These are phyloP conservation scores for Malassezia pachydermatis DNA, from an alignment of 1,284 basidiomycete genomes.

Conservation along the genomic window DNA sequence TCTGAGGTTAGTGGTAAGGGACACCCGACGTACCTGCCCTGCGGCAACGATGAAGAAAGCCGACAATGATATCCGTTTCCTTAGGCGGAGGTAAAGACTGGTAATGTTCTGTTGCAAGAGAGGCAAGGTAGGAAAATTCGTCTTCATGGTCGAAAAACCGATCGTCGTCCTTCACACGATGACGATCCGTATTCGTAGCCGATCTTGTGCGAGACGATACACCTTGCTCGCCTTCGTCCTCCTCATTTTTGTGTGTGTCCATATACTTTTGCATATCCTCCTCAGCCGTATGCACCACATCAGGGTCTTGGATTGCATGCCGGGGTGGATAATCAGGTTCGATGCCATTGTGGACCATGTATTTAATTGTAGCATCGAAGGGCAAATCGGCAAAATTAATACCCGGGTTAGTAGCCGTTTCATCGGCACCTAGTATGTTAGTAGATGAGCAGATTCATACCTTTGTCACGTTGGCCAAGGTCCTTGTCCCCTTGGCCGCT, in stretches of 20 bases:
- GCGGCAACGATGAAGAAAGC: constrained; percentile 17
- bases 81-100: constrained; percentile 9
- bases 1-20: neutral
- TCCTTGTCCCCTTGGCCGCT: constrained; percentile 4
- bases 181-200: neutral
- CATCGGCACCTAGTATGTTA: too few species aligned
- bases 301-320: constrained; percentile 9
- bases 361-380: constrained; percentile 8
- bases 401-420: neutral
- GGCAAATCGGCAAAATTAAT: constrained; percentile 15
- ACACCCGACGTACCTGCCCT: constrained; percentile 8
- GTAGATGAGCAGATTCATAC: too few species aligned
- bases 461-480: constrained; percentile 1
- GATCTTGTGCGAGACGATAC: constrained; percentile 2
- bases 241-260: too few species aligned
- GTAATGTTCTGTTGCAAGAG: constrained; percentile 13
- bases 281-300: neutral
- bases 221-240: neutral
- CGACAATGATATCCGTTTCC: constrained; percentile 15
- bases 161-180: neutral
- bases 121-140: constrained; percentile 6
- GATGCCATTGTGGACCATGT: constrained; percentile 11
- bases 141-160: constrained; percentile 10
- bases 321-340: constrained; percentile 9
- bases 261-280: neutral